A percentile compares a stretch with the other conserved stretches of the same genome.
Conservation (phyloP, 2,329 filamentous ascomycete genomes). For the Fusarium pseudograminearum region DNA sequence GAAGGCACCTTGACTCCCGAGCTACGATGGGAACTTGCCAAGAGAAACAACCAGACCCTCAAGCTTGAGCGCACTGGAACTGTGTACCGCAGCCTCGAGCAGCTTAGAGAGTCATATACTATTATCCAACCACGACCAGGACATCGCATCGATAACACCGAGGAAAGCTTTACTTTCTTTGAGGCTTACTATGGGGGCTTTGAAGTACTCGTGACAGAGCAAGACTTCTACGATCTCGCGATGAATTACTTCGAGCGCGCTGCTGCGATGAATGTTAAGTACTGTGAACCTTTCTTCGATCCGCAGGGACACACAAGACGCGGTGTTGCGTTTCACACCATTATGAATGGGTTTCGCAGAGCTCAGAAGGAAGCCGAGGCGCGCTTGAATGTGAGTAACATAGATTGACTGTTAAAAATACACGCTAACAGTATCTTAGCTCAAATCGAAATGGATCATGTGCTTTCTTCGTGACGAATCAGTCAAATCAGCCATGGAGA, state of each 20-base stretch:
- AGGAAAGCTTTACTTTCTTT: slow-evolving; percentile 62
- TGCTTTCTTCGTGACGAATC: slow-evolving; percentile 79
- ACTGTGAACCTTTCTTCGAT: slow-evolving; percentile 84
- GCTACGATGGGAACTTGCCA: slow-evolving; percentile 75
- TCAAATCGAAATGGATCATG: slow-evolving; percentile 69
- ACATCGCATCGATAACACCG: slow-evolving; percentile 27
- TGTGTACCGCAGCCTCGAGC: slow-evolving; percentile 11
- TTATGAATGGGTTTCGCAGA: slow-evolving; percentile 70
- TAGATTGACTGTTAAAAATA: accelerated
- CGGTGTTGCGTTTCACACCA: slow-evolving; percentile 69
- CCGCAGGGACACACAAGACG: slow-evolving; percentile 77
- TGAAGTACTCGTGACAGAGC: slow-evolving; percentile 72
- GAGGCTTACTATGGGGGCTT: slow-evolving; percentile 83
- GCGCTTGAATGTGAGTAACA: not conserved
- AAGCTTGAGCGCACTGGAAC: slow-evolving; percentile 26
- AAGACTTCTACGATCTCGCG: slow-evolving; percentile 78
- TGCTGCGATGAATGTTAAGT: slow-evolving; percentile 71
- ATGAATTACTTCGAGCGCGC: slow-evolving; percentile 77
- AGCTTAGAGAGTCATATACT: slow-evolving; percentile 24
- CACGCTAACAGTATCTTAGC: not conserved
- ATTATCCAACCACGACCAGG: slow-evolving; percentile 48
- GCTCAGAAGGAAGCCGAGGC: slow-evolving; percentile 67
- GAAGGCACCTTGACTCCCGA: slow-evolving; percentile 77
- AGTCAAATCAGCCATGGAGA: slow-evolving; percentile 75
- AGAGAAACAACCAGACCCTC: slow-evolving; percentile 68